These are phyloP conservation scores for Colletotrichum destructivum DNA, from an alignment of 2,329 filamentous ascomycete species.

Conservation along the genomic window DNA sequence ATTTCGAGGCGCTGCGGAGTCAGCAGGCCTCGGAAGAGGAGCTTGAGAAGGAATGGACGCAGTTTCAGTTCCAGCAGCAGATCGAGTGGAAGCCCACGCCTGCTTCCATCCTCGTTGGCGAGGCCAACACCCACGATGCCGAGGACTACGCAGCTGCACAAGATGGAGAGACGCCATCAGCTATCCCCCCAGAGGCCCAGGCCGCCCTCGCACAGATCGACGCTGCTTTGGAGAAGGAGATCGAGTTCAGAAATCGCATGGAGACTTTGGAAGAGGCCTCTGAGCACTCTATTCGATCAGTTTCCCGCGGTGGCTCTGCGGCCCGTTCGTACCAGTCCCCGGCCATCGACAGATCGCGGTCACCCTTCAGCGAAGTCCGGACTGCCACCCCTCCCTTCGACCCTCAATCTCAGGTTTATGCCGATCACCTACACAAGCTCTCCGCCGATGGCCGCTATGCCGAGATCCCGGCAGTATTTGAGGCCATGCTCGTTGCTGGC, in stretches of 20 bases:
- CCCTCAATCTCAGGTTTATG: slow-evolving; percentile 78
- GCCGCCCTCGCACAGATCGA: slow-evolving; percentile 85
- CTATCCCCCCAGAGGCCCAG: slow-evolving; percentile 63
- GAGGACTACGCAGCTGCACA: slow-evolving; percentile 49
- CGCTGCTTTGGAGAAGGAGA: slow-evolving; percentile 85
- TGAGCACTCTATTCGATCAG: slow-evolving; percentile 56
- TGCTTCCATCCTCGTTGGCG: slow-evolving; percentile 71
- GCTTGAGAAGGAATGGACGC: slow-evolving; percentile 87
- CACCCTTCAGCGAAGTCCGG: slow-evolving; percentile 65
- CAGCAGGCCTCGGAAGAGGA: slow-evolving; percentile 70
- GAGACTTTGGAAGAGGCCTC: slow-evolving; percentile 60
- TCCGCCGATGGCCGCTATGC: slow-evolving; percentile 81
- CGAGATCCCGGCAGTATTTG: slow-evolving; percentile 92
- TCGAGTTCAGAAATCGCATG: slow-evolving; percentile 67
- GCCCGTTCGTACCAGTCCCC: slow-evolving; percentile 57
- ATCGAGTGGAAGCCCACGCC: slow-evolving; percentile 87
- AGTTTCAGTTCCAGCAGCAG: slow-evolving; percentile 89
- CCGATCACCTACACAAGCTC: slow-evolving; percentile 83
- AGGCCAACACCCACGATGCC: slow-evolving; percentile 68
- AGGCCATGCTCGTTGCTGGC: slow-evolving; percentile 87
- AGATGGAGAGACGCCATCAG: slow-evolving; percentile 51
- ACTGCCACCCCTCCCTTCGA: slow-evolving; percentile 75
- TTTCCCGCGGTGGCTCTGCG: slow-evolving; percentile 56
- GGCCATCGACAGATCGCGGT: slow-evolving; percentile 56
- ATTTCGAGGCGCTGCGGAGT: slow-evolving; percentile 91